Conservation (phyloP, 2,329 filamentous ascomycete genomes). For the Cladosporium sphaerospermum region DNA sequence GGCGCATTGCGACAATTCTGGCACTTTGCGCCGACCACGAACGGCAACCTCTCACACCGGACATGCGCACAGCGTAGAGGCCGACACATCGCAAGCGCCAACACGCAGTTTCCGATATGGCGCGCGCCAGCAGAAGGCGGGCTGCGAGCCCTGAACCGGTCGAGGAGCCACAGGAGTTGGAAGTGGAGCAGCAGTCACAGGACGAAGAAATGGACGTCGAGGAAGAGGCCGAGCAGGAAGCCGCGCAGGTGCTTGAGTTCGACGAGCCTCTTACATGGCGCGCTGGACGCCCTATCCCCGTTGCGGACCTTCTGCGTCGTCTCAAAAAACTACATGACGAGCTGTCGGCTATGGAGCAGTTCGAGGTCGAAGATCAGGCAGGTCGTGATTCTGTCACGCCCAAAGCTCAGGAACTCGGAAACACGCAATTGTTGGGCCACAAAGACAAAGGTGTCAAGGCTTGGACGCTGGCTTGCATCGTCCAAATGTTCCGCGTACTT, state of each 20-base stretch:
- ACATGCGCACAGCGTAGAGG: neutral
- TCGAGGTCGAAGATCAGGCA: slow-evolving; percentile 54
- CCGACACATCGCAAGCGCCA: neutral
- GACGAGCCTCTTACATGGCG: slow-evolving; percentile 84
- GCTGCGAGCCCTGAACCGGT: slow-evolving; percentile 15
- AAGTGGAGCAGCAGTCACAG: slow-evolving; percentile 18
- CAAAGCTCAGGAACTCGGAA: slow-evolving; percentile 78
- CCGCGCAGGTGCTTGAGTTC: slow-evolving; percentile 56
- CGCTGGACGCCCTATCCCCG: slow-evolving; percentile 81
- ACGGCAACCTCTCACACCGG: neutral
- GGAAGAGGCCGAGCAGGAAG: slow-evolving; percentile 13
- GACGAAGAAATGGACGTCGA: slow-evolving; percentile 17
- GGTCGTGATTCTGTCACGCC: slow-evolving; percentile 76
- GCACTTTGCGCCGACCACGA: slow-evolving; percentile 5
- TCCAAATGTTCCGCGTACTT: slow-evolving; percentile 87
- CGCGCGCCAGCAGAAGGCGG: slow-evolving; percentile 15
- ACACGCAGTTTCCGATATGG: slow-evolving; percentile 10
- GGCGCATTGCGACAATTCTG: neutral
- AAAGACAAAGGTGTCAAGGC: slow-evolving; percentile 92
- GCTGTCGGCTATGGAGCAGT: slow-evolving; percentile 75
- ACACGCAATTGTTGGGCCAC: slow-evolving; percentile 75
- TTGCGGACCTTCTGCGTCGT: slow-evolving; percentile 72
- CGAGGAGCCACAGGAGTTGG: slow-evolving; percentile 15
- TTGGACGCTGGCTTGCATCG: slow-evolving; percentile 79
- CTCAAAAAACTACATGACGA: slow-evolving; percentile 77